Conservation (phyloP, 176 grass and related monocot species). For the Cymbopogon citratus region DNA sequence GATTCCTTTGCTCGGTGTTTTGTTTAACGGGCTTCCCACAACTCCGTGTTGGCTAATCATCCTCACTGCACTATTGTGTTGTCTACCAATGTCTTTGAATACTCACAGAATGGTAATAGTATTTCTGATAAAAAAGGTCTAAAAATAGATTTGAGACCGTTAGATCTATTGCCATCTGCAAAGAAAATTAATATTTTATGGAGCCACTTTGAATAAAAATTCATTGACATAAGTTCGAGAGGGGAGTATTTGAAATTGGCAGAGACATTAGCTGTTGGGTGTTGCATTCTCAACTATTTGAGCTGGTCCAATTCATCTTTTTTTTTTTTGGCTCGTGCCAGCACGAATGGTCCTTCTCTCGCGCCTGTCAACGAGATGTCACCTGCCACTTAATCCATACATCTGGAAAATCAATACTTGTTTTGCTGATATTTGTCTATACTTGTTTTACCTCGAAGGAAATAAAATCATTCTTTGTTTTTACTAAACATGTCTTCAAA, state of each 20-base stretch:
- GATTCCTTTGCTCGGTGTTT: background rate
- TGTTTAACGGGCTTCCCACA: background rate
- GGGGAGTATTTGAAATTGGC: background rate
- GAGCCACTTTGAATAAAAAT: background rate
- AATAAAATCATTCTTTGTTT: too few relatives aligned
- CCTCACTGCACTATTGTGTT: background rate
- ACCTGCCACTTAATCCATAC: too few relatives aligned
- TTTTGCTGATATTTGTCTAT: too few relatives aligned
- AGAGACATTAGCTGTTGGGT: background rate
- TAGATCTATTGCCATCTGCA: background rate
- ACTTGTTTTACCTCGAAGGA: too few relatives aligned
- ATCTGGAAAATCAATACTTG: too few relatives aligned
- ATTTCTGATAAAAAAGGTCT: background rate
- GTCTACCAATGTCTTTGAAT: background rate
- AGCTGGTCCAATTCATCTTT: background rate
- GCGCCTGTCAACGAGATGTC: too few relatives aligned
- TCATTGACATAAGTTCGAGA: background rate
- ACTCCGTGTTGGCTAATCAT: background rate
- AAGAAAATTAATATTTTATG: background rate
- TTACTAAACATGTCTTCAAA: background rate
- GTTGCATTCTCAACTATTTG: too few relatives aligned
- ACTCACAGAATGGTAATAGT: background rate
- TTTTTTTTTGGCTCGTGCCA: too few relatives aligned
- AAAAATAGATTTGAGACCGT: background rate
- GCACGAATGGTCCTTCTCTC: too few relatives aligned